Conservation (phyloP, 23 red algal species). For the Pyropia yezoensis region DNA sequence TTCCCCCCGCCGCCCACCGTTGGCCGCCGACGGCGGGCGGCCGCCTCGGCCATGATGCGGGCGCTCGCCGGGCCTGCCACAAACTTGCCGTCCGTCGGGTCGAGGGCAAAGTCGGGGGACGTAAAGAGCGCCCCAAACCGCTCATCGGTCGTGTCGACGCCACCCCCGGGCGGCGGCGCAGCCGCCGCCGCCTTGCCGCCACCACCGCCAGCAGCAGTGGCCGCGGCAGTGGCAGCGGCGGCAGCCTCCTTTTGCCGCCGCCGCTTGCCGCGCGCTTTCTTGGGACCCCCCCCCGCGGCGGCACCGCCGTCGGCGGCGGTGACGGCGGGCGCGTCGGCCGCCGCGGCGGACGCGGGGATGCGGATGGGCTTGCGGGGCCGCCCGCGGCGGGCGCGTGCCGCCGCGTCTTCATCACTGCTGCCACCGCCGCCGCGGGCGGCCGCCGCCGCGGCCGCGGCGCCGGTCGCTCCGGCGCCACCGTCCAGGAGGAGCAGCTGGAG, state of each 20-base stretch:
- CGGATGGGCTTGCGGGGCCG: background rate
- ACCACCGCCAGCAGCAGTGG: background rate
- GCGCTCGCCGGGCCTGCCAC: background rate
- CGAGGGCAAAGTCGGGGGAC: conserved; percentile 82
- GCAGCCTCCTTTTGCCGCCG: conserved; percentile 17
- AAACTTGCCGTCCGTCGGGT: conserved; percentile 88
- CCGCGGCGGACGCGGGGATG: too few relatives aligned
- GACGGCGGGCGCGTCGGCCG: too few relatives aligned
- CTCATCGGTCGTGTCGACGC: conserved; percentile 42
- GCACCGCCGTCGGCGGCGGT: too few relatives aligned
- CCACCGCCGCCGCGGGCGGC: background rate
- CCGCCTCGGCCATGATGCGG: too few relatives aligned
- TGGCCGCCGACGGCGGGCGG: background rate
- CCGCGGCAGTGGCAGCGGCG: conserved; percentile 4
- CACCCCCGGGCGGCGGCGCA: background rate
- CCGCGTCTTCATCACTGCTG: background rate
- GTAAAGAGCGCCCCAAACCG: conserved; percentile 75
- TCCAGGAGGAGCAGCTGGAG: conserved; percentile 1
- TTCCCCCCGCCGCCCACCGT: too few relatives aligned
- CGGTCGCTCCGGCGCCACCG: too few relatives aligned
- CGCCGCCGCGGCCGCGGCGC: too few relatives aligned
- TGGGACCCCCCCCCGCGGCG: background rate
- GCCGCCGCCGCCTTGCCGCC: background rate
- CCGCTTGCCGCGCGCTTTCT: conserved; percentile 20
- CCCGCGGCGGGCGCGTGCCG: background rate